phyloP scores from a whole-genome alignment of 2,329 filamentous ascomycete species.

The Sporothrix sp. region DNA sequence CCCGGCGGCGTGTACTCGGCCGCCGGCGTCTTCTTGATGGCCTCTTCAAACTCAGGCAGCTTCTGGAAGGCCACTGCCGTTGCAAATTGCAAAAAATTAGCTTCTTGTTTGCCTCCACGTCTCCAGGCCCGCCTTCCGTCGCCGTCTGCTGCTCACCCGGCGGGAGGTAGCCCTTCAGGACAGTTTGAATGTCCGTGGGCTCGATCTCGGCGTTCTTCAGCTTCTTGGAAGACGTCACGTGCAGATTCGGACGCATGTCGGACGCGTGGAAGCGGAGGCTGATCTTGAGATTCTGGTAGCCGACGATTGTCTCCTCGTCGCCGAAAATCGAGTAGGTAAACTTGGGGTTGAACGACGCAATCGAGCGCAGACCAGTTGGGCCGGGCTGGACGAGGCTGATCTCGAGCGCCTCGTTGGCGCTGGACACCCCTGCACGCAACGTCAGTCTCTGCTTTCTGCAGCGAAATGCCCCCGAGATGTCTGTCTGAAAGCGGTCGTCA shows the following conservation, averaged over 20 bases:
- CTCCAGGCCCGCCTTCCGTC: too few relatives aligned
- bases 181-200: conserved; percentile 57
- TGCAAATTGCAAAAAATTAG: too few relatives aligned
- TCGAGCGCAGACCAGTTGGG: conserved; percentile 41
- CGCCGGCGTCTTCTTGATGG: conserved; percentile 35
- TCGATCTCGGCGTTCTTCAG: conserved; percentile 59
- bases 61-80: conserved; percentile 65
- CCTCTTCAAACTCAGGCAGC: conserved; percentile 49
- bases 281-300: conserved; percentile 74
- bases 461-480: too few relatives aligned
- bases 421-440: conserved; percentile 40
- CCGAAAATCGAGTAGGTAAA: conserved; percentile 92
- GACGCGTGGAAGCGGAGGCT: conserved; percentile 56
- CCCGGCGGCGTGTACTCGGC: conserved; percentile 63
- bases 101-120: too few relatives aligned
- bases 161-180: conserved; percentile 57
- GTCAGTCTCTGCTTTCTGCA: too few relatives aligned
- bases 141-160: conserved; percentile 35
- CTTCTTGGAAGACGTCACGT: conserved; percentile 61
- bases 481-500: neutral
- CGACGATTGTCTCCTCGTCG: conserved; percentile 85
- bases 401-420: conserved; percentile 52
- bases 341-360: conserved; percentile 66
- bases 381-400: conserved; percentile 49
- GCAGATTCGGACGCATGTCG: conserved; percentile 70